Evolutionary conservation across 352 stramenopile genomes (phyloP).

Genomic region (Pythium apleroticum): DNA sequence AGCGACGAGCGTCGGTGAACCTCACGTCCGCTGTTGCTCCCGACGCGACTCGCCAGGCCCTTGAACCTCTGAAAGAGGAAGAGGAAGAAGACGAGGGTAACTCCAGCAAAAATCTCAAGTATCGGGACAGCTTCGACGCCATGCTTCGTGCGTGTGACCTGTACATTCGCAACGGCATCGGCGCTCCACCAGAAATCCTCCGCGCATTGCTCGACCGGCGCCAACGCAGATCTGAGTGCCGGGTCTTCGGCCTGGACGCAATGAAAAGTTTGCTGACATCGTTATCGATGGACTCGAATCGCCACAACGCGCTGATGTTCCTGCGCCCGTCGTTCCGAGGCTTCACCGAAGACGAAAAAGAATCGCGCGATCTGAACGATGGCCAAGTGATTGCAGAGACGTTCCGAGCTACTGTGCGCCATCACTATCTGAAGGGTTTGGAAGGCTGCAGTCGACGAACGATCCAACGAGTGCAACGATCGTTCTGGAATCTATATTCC

Average conservation of each 20-base stretch:
- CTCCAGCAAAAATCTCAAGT: slow-evolving; percentile 43
- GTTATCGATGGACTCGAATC: slow-evolving; percentile 75
- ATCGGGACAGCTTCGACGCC: slow-evolving; percentile 59
- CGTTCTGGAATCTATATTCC: slow-evolving; percentile 79
- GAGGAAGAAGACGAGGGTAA: slow-evolving; percentile 18
- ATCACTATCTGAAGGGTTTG: slow-evolving; percentile 87
- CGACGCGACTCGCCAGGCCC: slow-evolving; percentile 4
- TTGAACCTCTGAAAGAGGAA: slow-evolving; percentile 31
- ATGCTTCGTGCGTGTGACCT: slow-evolving; percentile 87
- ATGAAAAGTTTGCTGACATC: slow-evolving; percentile 74
- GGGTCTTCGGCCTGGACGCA: slow-evolving; percentile 76
- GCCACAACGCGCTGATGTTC: slow-evolving; percentile 79
- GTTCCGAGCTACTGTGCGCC: slow-evolving; percentile 80
- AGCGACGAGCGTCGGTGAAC: slow-evolving; percentile 51
- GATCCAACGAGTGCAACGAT: slow-evolving; percentile 52
- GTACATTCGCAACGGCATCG: slow-evolving; percentile 83
- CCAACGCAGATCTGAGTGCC: slow-evolving; percentile 67
- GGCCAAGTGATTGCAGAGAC: slow-evolving; percentile 74
- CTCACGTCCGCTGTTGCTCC: background rate
- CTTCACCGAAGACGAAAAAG: slow-evolving; percentile 84
- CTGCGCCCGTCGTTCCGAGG: slow-evolving; percentile 80
- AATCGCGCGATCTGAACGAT: slow-evolving; percentile 77
- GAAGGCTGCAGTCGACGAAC: slow-evolving; percentile 75
- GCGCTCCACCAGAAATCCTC: slow-evolving; percentile 78
- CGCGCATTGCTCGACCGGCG: slow-evolving; percentile 68